These are phyloP conservation scores for Cladosporium oxysporum DNA, from an alignment of 2,329 filamentous ascomycete species.

Conservation along the genomic window DNA sequence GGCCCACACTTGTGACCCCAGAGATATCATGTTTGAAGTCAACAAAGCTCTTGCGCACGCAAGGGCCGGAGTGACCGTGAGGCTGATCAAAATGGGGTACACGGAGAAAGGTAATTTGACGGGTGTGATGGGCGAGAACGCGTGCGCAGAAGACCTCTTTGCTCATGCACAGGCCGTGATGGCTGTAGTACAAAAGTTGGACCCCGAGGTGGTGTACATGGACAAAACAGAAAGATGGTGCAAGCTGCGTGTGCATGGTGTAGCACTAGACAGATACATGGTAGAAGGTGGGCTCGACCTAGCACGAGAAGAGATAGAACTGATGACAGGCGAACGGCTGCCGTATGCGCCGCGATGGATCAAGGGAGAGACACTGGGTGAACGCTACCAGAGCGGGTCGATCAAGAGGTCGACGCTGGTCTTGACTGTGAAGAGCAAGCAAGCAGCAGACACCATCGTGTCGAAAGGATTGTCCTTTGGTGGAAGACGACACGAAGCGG, in stretches of 20 bases:
- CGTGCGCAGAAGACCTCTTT: background rate
- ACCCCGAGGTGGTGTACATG: background rate
- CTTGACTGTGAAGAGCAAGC: slow-evolving; percentile 3
- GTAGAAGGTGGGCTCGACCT: too few species aligned
- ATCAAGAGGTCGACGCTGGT: slow-evolving; percentile 12
- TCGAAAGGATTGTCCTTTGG: background rate
- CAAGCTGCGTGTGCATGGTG: background rate
- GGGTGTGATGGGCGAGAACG: background rate
- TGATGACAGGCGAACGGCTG: background rate
- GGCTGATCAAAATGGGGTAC: background rate
- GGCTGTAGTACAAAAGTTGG: background rate
- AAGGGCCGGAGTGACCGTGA: too few species aligned
- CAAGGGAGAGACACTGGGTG: background rate
- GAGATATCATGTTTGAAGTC: too few species aligned
- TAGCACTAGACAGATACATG: too few species aligned
- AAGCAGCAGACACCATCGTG: background rate
- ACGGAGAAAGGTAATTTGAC: background rate
- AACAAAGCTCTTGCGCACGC: too few species aligned
- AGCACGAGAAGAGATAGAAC: background rate
- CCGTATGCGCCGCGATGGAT: background rate
- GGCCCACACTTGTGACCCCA: too few species aligned
- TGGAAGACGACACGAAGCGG: background rate
- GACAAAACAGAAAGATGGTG: background rate
- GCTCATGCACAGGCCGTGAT: background rate
- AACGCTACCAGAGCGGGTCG: background rate